Evolutionary conservation across 1,139 yeast species (phyloP).

Genomic region (Suhomyces wounanorum): DNA sequence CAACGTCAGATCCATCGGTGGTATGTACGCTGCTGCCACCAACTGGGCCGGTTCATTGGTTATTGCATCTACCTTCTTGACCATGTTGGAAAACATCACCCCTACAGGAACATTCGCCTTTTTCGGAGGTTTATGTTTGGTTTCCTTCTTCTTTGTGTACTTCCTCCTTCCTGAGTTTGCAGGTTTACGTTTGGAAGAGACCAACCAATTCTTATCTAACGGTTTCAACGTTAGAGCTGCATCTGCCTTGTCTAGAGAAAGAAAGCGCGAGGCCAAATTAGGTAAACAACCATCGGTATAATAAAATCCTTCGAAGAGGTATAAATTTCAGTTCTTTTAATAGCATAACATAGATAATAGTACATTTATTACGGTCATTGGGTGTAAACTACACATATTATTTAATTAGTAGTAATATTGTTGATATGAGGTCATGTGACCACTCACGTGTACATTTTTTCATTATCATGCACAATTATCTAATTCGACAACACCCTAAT

Average conservation of each 20-base stretch:
- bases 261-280: constrained; percentile 28
- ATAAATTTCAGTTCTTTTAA: constrained; percentile 1
- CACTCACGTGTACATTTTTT: neutral
- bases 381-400: neutral
- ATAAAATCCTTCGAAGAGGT: neutral
- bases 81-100: constrained; percentile 90
- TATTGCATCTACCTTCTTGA: constrained; percentile 86
- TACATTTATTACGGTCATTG: neutral
- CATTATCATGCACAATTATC: neutral
- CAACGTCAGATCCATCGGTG: constrained; percentile 87
- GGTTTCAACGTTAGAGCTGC: constrained; percentile 87
- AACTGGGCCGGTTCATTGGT: constrained; percentile 96
- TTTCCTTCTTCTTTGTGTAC: constrained; percentile 71
- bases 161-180: constrained; percentile 92
- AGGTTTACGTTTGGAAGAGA: constrained; percentile 88
- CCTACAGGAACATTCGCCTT: constrained; percentile 94
- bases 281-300: constrained; percentile 4
- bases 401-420: too few relatives aligned
- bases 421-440: neutral
- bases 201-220: constrained; percentile 72
- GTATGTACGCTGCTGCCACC: constrained; percentile 87
- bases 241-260: constrained; percentile 56
- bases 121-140: constrained; percentile 76
- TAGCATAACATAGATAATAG: constrained; percentile 2
- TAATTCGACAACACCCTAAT: neutral